Percentiles rank a stretch among this genome's conserved stretches.
Evolutionary conservation across 1,284 basidiomycete species (phyloP).

Genomic region (Rhodotorula sp.): DNA sequence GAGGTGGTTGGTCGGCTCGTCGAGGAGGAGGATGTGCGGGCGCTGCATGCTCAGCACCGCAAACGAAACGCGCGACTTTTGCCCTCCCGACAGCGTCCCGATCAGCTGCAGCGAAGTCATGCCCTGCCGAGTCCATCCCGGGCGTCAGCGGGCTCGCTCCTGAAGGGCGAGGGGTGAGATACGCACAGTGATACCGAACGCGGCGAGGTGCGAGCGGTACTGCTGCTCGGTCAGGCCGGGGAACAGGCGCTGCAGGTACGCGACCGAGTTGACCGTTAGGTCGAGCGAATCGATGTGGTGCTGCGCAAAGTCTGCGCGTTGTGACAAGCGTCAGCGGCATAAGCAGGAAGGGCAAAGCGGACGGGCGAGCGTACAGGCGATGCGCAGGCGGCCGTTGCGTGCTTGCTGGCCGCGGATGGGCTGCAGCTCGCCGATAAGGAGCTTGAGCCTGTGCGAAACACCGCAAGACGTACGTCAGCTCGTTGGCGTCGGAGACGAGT

Average conservation of each 20-base stretch:
- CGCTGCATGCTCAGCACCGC: slow-evolving; percentile 83
- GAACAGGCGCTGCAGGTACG: slow-evolving; percentile 86
- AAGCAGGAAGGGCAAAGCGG: neutral
- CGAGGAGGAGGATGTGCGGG: slow-evolving; percentile 45
- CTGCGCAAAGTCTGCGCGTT: slow-evolving; percentile 88
- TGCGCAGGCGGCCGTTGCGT: slow-evolving; percentile 84
- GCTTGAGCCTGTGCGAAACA: slow-evolving; percentile 57
- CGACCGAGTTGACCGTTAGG: slow-evolving; percentile 81
- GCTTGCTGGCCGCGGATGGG: slow-evolving; percentile 80
- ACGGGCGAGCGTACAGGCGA: slow-evolving; percentile 58
- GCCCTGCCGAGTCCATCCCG: slow-evolving; percentile 26
- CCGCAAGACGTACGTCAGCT: neutral
- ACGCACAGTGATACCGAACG: slow-evolving; percentile 90
- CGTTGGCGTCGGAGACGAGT: too few species aligned
- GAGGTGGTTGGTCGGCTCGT: slow-evolving; percentile 91
- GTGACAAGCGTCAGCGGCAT: neutral
- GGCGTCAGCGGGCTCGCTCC: neutral
- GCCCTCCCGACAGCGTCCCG: slow-evolving; percentile 82
- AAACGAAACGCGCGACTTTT: slow-evolving; percentile 96
- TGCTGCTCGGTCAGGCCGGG: slow-evolving; percentile 96
- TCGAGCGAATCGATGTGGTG: slow-evolving; percentile 95
- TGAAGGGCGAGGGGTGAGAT: neutral
- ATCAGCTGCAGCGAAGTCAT: slow-evolving; percentile 69
- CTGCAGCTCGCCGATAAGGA: slow-evolving; percentile 85
- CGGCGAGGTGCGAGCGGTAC: slow-evolving; percentile 91